A percentile compares a stretch with the other conserved stretches of the same genome.
Conservation (phyloP, 2,329 filamentous ascomycete genomes). For the Botrytis tulipae region DNA sequence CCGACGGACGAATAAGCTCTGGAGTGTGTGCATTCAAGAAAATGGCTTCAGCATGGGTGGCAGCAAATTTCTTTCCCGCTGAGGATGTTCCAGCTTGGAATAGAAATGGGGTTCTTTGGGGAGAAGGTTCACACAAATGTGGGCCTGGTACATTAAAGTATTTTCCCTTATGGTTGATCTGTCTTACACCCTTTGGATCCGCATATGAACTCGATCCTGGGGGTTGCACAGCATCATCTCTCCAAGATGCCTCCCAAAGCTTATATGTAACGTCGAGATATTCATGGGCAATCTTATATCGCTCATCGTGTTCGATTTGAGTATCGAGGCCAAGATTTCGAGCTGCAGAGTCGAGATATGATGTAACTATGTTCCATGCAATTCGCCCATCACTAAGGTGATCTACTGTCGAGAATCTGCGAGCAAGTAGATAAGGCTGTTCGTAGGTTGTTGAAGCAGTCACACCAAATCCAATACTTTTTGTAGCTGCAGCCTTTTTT, state of each 20-base stretch:
- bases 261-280: constrained; percentile 47
- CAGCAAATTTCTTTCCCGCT: constrained; percentile 65
- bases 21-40: constrained; percentile 67
- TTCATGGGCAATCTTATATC: constrained; percentile 63
- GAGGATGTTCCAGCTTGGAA: constrained; percentile 68
- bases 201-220: constrained; percentile 59
- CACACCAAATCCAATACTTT: constrained; percentile 66
- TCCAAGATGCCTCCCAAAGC: constrained; percentile 34
- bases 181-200: constrained; percentile 54
- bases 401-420: constrained; percentile 34
- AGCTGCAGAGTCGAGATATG: constrained; percentile 65
- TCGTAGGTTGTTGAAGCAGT: constrained; percentile 69
- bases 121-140: constrained; percentile 55
- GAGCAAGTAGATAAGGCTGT: constrained; percentile 31
- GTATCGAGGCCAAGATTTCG: constrained; percentile 58
- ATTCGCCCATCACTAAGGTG: constrained; percentile 57
- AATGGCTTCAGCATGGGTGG: constrained; percentile 68
- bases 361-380: constrained; percentile 57
- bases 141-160: constrained; percentile 64
- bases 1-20: constrained; percentile 57
- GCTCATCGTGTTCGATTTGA: constrained; percentile 64
- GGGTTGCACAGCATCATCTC: constrained; percentile 54
- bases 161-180: constrained; percentile 65
- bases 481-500: constrained; percentile 49
- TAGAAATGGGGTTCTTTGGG: constrained; percentile 32